These are phyloP conservation scores for Rhizophlyctis rosea DNA, from an alignment of 192 early-diverging fungal species.

Conservation along the genomic window DNA sequence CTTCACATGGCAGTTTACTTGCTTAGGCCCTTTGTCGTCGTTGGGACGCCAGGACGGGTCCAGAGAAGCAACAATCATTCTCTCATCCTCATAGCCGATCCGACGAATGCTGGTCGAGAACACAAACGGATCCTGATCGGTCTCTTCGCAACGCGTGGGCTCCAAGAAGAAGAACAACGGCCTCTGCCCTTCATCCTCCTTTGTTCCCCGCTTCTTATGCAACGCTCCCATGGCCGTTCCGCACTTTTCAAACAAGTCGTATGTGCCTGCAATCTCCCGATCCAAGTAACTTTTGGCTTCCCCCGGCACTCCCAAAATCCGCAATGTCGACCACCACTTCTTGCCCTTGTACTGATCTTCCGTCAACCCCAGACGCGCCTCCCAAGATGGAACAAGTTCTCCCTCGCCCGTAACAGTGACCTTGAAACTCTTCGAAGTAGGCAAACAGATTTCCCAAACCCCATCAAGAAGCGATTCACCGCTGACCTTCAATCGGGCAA, in stretches of 20 bases:
- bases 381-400: constrained; percentile 39
- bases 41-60: constrained; percentile 37
- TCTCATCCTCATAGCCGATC: constrained; percentile 28
- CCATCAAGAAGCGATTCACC: constrained; percentile 18
- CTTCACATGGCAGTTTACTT: constrained; percentile 20
- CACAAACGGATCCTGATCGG: constrained; percentile 35
- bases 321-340: constrained; percentile 33
- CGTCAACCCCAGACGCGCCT: constrained; percentile 30
- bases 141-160: constrained; percentile 27
- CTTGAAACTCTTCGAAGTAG: constrained; percentile 26
- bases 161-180: constrained; percentile 43
- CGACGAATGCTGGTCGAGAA: constrained; percentile 30
- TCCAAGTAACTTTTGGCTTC: constrained; percentile 20
- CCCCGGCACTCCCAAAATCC: constrained; percentile 14
- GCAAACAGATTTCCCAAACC: constrained; percentile 33
- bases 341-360: constrained; percentile 26
- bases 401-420: constrained; percentile 31
- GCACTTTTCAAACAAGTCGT: constrained; percentile 35
- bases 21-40: constrained; percentile 15
- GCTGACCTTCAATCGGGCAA: constrained; percentile 21
- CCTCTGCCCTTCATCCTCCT: neutral
- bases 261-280: constrained; percentile 32
- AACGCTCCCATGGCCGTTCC: constrained; percentile 43
- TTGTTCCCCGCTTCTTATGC: constrained; percentile 18
- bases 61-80: constrained; percentile 25